These are phyloP conservation scores for Caryocar brasiliense DNA, from an alignment of 441 rosid genomes.

Conservation along the genomic window DNA sequence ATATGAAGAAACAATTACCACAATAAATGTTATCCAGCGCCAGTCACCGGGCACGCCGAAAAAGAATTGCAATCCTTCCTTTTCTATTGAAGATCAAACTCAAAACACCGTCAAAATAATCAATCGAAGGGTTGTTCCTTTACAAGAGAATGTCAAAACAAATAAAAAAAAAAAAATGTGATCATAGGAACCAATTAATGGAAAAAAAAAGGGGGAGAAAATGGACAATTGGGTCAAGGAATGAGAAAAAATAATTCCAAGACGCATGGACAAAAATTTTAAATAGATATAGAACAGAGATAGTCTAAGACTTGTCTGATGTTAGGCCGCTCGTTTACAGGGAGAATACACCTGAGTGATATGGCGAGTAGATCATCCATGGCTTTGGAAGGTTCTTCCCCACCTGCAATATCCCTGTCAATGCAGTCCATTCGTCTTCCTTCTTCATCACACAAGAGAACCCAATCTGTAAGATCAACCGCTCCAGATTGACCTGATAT, in stretches of 20 bases:
- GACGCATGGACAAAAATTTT: slow-evolving; percentile 75
- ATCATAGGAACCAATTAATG: slow-evolving; percentile 34
- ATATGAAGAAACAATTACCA: no score
- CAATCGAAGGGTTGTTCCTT: slow-evolving; percentile 44
- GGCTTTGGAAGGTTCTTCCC: slow-evolving; percentile 69
- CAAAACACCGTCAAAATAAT: slow-evolving; percentile 46
- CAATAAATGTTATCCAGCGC: no score
- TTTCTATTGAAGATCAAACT: slow-evolving; percentile 30
- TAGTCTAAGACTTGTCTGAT: slow-evolving; percentile 73
- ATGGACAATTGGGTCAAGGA: slow-evolving; percentile 36
- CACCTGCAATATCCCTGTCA: slow-evolving; percentile 74
- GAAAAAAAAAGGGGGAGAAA: slow-evolving; percentile 6
- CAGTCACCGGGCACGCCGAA: not conserved
- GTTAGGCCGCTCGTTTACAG: slow-evolving; percentile 85
- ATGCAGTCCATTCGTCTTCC: slow-evolving; percentile 89
- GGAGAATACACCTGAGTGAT: slow-evolving; percentile 77
- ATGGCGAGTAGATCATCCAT: slow-evolving; percentile 81
- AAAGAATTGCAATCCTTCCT: slow-evolving; percentile 16
- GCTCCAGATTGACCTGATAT: slow-evolving; percentile 94
- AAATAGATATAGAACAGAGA: slow-evolving; percentile 54
- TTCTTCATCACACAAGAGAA: slow-evolving; percentile 66
- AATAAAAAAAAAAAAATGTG: slow-evolving; percentile 9
- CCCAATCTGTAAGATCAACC: slow-evolving; percentile 88
- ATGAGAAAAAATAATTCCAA: slow-evolving; percentile 43
- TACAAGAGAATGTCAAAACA: slow-evolving; percentile 32